These are phyloP conservation scores for Leccinum rimulosum DNA, from an alignment of 768 basidiomycete genomes.

Conservation along the genomic window DNA sequence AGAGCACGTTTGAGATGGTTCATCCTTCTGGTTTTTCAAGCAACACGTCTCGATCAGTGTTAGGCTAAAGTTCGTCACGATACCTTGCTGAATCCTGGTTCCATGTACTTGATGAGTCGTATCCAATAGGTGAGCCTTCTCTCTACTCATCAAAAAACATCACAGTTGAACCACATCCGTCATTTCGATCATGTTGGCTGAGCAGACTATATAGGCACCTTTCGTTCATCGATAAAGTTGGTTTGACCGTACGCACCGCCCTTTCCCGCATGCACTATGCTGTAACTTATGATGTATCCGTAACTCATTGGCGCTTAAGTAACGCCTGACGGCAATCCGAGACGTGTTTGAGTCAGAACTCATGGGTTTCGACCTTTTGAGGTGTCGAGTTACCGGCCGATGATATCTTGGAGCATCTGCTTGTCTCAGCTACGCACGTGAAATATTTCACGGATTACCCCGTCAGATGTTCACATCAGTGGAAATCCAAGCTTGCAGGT, in stretches of 20 bases:
- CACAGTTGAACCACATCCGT: constrained; percentile 4
- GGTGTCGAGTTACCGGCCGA: neutral
- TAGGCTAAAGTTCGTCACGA: no score
- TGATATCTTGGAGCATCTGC: neutral
- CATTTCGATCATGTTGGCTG: constrained; percentile 10
- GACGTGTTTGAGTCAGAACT: neutral
- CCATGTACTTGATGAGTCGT: neutral
- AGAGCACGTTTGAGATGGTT: constrained; percentile 12
- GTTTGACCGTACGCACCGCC: constrained; percentile 1
- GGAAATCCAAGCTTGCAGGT: neutral
- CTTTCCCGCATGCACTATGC: neutral
- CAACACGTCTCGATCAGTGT: neutral
- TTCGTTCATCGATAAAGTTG: constrained; percentile 20
- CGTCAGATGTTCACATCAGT: neutral
- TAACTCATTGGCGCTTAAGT: no score
- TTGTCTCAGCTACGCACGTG: neutral
- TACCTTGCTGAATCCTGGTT: neutral
- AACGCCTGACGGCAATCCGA: neutral
- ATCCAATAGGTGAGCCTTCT: constrained; percentile 12
- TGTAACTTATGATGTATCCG: no score
- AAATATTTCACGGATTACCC: neutral
- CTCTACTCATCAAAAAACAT: neutral
- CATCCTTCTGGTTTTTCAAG: constrained; percentile 1
- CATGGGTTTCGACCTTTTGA: neutral
- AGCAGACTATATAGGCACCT: neutral